Evolutionary conservation across 768 basidiomycete genomes (phyloP), one percentile per base, ranked within the genome.

Genomic region (Lentinula edodes): DNA sequence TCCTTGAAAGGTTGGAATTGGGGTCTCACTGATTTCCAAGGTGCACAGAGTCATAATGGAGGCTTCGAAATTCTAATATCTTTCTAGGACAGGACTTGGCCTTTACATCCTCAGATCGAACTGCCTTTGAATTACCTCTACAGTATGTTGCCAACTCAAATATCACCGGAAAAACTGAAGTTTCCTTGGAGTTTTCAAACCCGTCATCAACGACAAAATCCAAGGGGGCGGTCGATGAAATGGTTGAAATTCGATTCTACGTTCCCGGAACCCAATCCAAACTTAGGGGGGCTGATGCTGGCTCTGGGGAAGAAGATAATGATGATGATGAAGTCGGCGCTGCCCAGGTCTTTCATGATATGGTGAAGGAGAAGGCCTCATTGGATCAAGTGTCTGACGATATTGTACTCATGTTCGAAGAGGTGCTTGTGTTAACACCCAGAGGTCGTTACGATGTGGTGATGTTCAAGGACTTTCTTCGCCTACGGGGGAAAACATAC

Each of bases 1-100:
- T 88, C 91, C 12, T 85, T 95, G 71, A 95, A 92, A 71, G 97
- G 97, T 0, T 98, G 94, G 94, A 98, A 99, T 72, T 98, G 97
- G 97, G 97, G 97, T 5, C 84, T 89, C 35, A 91, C 93, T 2
- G 93, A 96, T 69, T 92, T 98, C 64, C 90, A 93, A 82, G 93
- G 96, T 93, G 63, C 60, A 79, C 66, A n/a, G 52, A 16, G 45
- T 55, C 1, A 8, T 32, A 28, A 3, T 53, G 32, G 18, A 6
- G 45, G 46, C 51, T 61, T 16, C 3, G 41, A 41, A 50, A 13
- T 38, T 45, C 16, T 41, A n/a, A 32, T 50, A 9, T 18, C 35
- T 56, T 23, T 52, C n/a, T 63, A 98, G 96, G 93, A 45, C 85
- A 90, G 72, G 95, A 99, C 58, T 80, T 99, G 35, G 91, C 90